Evolutionary conservation across 345 rosid genomes (phyloP), one percentile per base, ranked within the genome.

Genomic region (Populus euphratica): DNA sequence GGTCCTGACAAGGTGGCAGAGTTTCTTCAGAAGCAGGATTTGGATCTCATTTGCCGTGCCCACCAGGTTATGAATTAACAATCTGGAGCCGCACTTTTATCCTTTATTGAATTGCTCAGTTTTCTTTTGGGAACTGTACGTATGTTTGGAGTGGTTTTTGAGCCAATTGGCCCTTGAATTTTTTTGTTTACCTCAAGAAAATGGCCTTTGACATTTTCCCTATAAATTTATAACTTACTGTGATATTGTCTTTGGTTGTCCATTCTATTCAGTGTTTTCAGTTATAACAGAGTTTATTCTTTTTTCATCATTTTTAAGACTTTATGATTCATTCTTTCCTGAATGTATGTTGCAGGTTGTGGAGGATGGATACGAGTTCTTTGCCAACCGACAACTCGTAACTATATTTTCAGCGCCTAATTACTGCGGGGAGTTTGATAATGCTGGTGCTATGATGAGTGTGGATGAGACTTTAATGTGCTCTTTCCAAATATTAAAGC

Each of bases 391-490:
- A 78, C 83, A 88, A 80, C 94, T 94, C 0, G 89, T 94, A 68
- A 94, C 96, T 70, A 86, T 94, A 85, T 92, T 94, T 77, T 92
- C 98, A 2, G 98, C 96, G 0, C 97, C 96, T 17, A 94, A 92
- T 80, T 94, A 92, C 83, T 90, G 96, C 9, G 96, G 96, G 25
- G 93, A 94, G 80, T 92, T 89, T 73, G 96, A 94, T 69, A 94
- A 94, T 84, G 93, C 92, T 27, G 98, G 96, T 83, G 98, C 96
- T 31, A 86, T 92, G 96, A 90, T 94, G 98, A 88, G 89, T 16
- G 92, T 92, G 68, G 90, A 88, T 68, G 94, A 90, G 76, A 86
- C 91, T 8, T 82, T 93, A 69, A 89, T 90, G 90, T 94, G 97
- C 84, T 89, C 93, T 72, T 92, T 92, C 80, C 95, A 94, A 84